Conservation (phyloP, 2,329 filamentous ascomycete species). For the Huntiella omanensis region DNA sequence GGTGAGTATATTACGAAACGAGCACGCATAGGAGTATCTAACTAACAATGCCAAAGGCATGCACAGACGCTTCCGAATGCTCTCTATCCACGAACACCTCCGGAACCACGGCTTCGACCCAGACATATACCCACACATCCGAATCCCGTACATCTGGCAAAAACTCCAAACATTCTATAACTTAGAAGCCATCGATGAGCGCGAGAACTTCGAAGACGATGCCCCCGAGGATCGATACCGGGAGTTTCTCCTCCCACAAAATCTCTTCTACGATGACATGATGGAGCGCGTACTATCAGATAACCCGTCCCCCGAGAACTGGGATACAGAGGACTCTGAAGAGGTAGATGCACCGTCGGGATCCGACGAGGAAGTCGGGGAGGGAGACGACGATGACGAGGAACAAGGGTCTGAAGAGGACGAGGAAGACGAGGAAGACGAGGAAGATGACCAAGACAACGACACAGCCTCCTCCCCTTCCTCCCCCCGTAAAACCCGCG, state of each 20-base stretch:
- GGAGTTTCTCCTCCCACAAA: conserved; percentile 42
- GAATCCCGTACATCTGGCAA: conserved; percentile 78
- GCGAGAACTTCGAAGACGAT: conserved; percentile 49
- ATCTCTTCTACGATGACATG: conserved; percentile 23
- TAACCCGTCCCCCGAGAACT: conserved; percentile 5
- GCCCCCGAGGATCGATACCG: conserved; percentile 41
- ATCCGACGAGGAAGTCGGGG: background rate
- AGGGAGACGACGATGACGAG: background rate
- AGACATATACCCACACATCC: conserved; percentile 54
- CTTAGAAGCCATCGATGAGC: conserved; percentile 67
- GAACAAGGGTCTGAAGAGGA: background rate
- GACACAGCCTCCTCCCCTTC: conserved; percentile 14
- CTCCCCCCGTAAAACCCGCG: conserved; percentile 3
- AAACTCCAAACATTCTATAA: conserved; percentile 76
- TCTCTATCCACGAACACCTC: conserved; percentile 64
- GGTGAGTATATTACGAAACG: conserved; percentile 28
- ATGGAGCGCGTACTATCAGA: conserved; percentile 18
- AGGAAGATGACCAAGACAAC: background rate
- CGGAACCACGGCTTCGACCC: conserved; percentile 64
- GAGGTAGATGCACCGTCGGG: no score
- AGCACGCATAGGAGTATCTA: background rate
- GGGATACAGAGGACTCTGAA: background rate
- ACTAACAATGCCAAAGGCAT: conserved; percentile 38
- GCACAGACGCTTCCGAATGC: conserved; percentile 87
- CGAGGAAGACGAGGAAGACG: background rate